phyloP scores from a whole-genome alignment of 2,329 filamentous ascomycete species.

The Ceratocystis cacaofunesta region DNA sequence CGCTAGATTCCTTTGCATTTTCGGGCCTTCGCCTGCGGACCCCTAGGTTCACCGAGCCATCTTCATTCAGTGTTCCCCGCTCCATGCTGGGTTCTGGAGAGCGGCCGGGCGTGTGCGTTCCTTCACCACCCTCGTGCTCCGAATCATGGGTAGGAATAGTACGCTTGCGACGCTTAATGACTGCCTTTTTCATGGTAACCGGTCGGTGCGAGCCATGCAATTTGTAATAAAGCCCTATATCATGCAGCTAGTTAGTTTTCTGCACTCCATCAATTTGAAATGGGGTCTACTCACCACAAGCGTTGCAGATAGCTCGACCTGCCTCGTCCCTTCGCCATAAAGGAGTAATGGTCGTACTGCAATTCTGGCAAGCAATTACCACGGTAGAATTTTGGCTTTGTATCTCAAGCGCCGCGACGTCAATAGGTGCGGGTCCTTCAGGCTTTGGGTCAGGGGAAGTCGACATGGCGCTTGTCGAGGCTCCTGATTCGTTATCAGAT shows the following conservation, averaged over 20 bases:
- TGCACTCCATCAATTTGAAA: background rate
- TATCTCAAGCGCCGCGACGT: slow-evolving; percentile 31
- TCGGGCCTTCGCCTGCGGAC: slow-evolving; percentile 31
- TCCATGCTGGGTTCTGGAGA: slow-evolving; percentile 29
- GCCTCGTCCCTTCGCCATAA: slow-evolving; percentile 89
- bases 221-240: slow-evolving; percentile 79
- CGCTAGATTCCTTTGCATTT: slow-evolving; percentile 20
- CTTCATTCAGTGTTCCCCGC: slow-evolving; percentile 44
- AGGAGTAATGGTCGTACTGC: slow-evolving; percentile 88
- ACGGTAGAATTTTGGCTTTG: slow-evolving; percentile 41
- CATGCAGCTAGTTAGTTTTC: background rate
- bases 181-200: slow-evolving; percentile 96
- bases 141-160: slow-evolving; percentile 61
- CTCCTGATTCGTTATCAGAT: slow-evolving; percentile 22
- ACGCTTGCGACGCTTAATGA: slow-evolving; percentile 90
- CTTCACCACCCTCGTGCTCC: slow-evolving; percentile 34
- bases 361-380: slow-evolving; percentile 88
- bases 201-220: slow-evolving; percentile 86
- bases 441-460: slow-evolving; percentile 1
- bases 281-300: slow-evolving; percentile 55
- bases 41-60: slow-evolving; percentile 50
- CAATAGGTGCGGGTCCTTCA: slow-evolving; percentile 19
- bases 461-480: slow-evolving; percentile 10
- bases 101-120: slow-evolving; percentile 29
- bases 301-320: slow-evolving; percentile 96